phyloP scores from a whole-genome alignment of 164 flowering plant genomes.

The Berberis vulgaris region DNA sequence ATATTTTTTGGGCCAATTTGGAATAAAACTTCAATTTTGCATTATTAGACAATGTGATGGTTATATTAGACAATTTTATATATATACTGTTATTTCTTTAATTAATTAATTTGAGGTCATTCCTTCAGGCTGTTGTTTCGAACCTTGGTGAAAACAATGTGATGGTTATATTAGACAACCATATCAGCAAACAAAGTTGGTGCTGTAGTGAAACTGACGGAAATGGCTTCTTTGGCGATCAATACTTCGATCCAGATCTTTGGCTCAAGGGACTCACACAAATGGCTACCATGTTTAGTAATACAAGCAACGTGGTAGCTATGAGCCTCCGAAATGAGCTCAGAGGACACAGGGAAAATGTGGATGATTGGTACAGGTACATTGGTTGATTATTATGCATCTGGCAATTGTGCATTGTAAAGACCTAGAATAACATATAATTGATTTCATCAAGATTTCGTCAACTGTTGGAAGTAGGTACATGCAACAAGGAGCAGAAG shows the following conservation, averaged over 20 bases:
- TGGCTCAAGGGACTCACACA: slow-evolving; percentile 61
- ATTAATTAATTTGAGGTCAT: neutral
- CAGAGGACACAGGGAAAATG: slow-evolving; percentile 62
- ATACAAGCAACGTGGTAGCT: slow-evolving; percentile 47
- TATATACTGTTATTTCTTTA: no score
- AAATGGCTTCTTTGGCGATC: slow-evolving; percentile 85
- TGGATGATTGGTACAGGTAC: slow-evolving; percentile 65
- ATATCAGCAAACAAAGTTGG: slow-evolving; percentile 76
- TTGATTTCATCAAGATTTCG: neutral
- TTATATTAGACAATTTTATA: no score
- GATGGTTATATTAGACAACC: slow-evolving; percentile 86
- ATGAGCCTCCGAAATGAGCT: slow-evolving; percentile 95
- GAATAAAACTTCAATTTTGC: neutral
- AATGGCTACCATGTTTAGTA: slow-evolving; percentile 59
- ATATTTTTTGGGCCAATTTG: no score
- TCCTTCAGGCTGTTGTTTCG: slow-evolving; percentile 55
- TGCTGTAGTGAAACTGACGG: slow-evolving; percentile 71
- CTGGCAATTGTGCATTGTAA: no score
- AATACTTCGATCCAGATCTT: slow-evolving; percentile 46
- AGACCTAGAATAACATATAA: no score
- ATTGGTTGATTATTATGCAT: neutral
- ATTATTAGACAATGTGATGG: neutral
- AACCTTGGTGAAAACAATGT: slow-evolving; percentile 47
- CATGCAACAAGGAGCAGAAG: slow-evolving; percentile 82
- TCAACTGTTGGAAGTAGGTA: slow-evolving; percentile 24